Evolutionary conservation across 2,329 filamentous ascomycete species (phyloP).

Genomic region (Sarocladiaceae sp.): DNA sequence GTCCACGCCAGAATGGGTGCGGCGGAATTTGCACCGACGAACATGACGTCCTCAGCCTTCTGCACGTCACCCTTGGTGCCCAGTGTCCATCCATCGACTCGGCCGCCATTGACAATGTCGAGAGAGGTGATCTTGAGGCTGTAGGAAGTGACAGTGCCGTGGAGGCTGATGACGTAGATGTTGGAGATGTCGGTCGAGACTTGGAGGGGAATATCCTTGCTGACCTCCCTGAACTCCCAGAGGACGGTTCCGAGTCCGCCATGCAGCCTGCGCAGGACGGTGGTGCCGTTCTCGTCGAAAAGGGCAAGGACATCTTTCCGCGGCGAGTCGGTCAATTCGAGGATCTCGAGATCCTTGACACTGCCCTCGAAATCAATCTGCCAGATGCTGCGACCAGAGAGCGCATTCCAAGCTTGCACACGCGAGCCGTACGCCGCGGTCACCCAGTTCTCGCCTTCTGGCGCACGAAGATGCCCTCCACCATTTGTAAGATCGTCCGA

Average conservation of each 20-base stretch:
- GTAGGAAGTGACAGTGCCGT: conserved; percentile 62
- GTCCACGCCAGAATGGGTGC: conserved; percentile 72
- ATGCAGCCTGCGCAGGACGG: conserved; percentile 63
- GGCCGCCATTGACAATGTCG: conserved; percentile 66
- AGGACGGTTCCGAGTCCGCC: conserved; percentile 65
- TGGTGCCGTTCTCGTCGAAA: conserved; percentile 50
- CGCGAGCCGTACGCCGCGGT: conserved; percentile 64
- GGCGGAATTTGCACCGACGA: conserved; percentile 70
- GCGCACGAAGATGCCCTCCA: conserved; percentile 57
- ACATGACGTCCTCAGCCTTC: conserved; percentile 57
- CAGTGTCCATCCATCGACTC: conserved; percentile 64
- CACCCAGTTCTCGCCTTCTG: conserved; percentile 72
- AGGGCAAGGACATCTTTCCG: conserved; percentile 69
- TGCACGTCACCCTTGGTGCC: conserved; percentile 69
- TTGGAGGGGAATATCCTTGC: conserved; percentile 67
- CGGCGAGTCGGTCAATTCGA: conserved; percentile 59
- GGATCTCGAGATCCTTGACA: conserved; percentile 67
- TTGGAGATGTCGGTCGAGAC: conserved; percentile 62
- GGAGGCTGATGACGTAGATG: conserved; percentile 73
- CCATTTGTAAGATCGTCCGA: conserved; percentile 42
- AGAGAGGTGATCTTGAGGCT: conserved; percentile 71
- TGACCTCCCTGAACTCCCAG: conserved; percentile 71
- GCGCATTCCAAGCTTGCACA: conserved; percentile 76
- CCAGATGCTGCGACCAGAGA: conserved; percentile 76
- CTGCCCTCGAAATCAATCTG: conserved; percentile 51